Percentiles rank a stretch among this genome's conserved stretches.
phyloP scores from a whole-genome alignment of 2,329 filamentous ascomycete species.

The Penicillium hesseltinei region DNA sequence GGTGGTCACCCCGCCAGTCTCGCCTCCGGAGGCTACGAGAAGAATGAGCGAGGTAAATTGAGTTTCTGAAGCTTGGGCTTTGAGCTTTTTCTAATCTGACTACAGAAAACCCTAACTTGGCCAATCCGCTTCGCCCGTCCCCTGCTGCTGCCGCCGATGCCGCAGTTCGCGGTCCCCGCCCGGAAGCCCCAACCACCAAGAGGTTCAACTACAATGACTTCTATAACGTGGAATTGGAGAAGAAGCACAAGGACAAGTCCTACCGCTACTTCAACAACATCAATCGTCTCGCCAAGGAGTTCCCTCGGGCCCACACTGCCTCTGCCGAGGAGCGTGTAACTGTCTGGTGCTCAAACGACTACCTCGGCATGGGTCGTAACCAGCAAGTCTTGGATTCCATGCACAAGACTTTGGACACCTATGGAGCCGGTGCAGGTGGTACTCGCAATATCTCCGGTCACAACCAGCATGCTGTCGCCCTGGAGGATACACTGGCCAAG shows the following conservation, averaged over 20 bases:
- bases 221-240: conserved; percentile 84
- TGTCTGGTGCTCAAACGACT: conserved; percentile 99
- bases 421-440: conserved; percentile 91
- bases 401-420: conserved; percentile 92
- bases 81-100: conserved; percentile 14
- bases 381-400: conserved; percentile 80
- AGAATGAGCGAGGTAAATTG: conserved; percentile 51
- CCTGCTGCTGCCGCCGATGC: conserved; percentile 21
- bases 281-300: conserved; percentile 94
- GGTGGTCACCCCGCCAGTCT: conserved; percentile 74
- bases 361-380: conserved; percentile 96
- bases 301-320: conserved; percentile 89
- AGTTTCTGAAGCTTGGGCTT: neutral
- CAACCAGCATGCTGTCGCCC: conserved; percentile 84
- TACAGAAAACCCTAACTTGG: conserved; percentile 27
- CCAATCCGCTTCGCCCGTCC: conserved; percentile 25
- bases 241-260: conserved; percentile 99
- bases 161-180: conserved; percentile 44
- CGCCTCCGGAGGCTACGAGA: conserved; percentile 55
- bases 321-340: conserved; percentile 81
- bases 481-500: conserved; percentile 80
- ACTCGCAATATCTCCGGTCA: conserved; percentile 98
- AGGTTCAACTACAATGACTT: conserved; percentile 91
- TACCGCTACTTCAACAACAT: conserved; percentile 99
- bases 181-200: conserved; percentile 48